Conservation (phyloP, 1,284 basidiomycete species). For the Caloboletus inedulis region DNA sequence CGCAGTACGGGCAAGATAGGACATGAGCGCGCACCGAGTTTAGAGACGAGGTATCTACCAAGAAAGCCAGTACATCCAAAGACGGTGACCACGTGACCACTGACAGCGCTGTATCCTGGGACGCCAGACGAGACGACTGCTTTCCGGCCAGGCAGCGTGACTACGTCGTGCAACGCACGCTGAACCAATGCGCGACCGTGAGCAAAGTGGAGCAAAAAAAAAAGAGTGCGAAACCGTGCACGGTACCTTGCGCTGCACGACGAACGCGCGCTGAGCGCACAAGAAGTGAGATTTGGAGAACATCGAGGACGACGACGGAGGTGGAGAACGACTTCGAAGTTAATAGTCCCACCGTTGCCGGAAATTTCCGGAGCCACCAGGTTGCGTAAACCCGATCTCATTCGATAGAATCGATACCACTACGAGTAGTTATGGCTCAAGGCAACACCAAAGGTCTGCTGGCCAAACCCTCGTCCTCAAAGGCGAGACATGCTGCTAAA, state of each 20-base stretch:
- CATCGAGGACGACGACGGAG: constrained; percentile 41
- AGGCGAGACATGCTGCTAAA: constrained; percentile 55
- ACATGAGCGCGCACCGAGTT: constrained; percentile 63
- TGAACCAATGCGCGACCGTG: constrained; percentile 26
- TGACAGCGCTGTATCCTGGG: constrained; percentile 83
- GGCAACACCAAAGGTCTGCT: constrained; percentile 70
- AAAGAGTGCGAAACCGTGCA: background rate
- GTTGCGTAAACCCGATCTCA: background rate
- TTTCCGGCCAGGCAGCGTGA: constrained; percentile 57
- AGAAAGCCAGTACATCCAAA: constrained; percentile 97
- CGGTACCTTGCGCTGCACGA: constrained; percentile 43
- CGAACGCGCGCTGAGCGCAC: constrained; percentile 51
- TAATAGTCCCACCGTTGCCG: constrained; percentile 15
- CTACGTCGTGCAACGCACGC: constrained; percentile 71
- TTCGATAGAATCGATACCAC: background rate
- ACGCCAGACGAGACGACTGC: constrained; percentile 73
- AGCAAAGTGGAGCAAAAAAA: background rate
- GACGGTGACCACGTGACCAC: constrained; percentile 91
- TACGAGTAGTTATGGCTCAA: constrained; percentile 41
- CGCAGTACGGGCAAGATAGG: background rate
- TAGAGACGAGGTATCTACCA: constrained; percentile 90
- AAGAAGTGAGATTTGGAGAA: constrained; percentile 43
- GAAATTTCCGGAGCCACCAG: constrained; percentile 25
- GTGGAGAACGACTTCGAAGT: constrained; percentile 10
- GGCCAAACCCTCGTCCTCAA: constrained; percentile 44